Evolutionary conservation across 148 eudicot species (phyloP).

Genomic region (Vaccinium myrtillus): DNA sequence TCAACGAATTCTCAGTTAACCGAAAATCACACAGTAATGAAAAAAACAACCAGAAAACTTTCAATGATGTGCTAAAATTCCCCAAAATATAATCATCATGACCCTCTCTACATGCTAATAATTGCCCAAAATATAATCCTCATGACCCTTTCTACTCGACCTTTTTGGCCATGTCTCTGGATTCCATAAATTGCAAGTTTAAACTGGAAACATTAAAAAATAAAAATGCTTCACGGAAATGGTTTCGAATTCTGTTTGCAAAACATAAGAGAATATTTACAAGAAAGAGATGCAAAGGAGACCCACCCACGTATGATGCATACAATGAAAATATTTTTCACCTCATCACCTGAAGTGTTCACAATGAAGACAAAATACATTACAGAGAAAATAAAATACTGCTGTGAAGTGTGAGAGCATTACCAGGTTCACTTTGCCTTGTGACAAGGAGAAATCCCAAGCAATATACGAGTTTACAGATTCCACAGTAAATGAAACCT

Average conservation of each 20-base stretch:
- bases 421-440: constrained; percentile 84
- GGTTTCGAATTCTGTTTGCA: background rate
- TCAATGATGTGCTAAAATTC: background rate
- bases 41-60: background rate
- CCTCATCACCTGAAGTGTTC: background rate
- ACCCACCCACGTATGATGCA: background rate
- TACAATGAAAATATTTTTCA: background rate
- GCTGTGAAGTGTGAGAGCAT: constrained; percentile 12
- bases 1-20: background rate
- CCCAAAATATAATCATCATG: background rate
- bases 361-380: background rate
- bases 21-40: too few species aligned
- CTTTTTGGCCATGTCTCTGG: constrained; percentile 3
- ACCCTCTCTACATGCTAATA: background rate
- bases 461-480: constrained; percentile 89
- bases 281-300: background rate
- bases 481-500: constrained; percentile 83
- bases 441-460: constrained; percentile 84
- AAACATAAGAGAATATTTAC: background rate
- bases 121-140: background rate
- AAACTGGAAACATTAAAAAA: background rate
- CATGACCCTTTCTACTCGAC: background rate
- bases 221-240: background rate
- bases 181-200: background rate
- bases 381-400: background rate